phyloP scores from a whole-genome alignment of 148 eudicot species.

The Silene conica region DNA sequence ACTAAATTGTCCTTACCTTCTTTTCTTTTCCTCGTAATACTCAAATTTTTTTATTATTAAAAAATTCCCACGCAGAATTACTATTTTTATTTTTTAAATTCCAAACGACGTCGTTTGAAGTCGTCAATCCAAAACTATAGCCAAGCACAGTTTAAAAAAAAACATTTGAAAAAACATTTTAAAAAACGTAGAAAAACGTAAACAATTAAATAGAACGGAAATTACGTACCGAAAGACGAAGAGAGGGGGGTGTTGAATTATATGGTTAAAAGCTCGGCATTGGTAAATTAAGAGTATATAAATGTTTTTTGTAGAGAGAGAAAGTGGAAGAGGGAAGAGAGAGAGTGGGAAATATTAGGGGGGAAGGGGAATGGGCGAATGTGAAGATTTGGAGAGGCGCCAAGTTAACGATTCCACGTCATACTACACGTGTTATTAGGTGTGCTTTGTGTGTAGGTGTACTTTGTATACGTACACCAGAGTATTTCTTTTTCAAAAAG shows the following conservation, averaged over 20 bases:
- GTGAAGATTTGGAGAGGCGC: conserved; percentile 28
- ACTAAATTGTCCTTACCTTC: conserved; percentile 23
- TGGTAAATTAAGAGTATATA: background rate
- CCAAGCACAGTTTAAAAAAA: too few relatives aligned
- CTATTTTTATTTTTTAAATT: too few relatives aligned
- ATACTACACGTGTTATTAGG: conserved; percentile 60
- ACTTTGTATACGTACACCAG: background rate
- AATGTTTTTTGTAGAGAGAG: background rate
- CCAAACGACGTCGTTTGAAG: too few relatives aligned
- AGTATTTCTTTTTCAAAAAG: background rate
- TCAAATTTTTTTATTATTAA: too few relatives aligned
- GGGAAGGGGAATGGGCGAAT: conserved; percentile 11
- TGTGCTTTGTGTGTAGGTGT: conserved; percentile 15
- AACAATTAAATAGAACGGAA: background rate
- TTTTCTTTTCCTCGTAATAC: background rate
- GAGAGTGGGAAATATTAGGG: background rate
- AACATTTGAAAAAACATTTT: too few relatives aligned
- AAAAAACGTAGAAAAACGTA: background rate
- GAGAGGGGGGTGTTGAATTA: background rate
- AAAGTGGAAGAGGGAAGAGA: background rate
- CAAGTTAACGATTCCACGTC: conserved; percentile 70
- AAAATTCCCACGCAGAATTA: background rate
- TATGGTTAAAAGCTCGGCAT: conserved; percentile 10
- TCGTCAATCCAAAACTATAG: too few relatives aligned
- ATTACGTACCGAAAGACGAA: background rate